Evolutionary conservation across 495 filamentous ascomycete genomes (phyloP), one percentile per base, ranked within the genome.

Genomic region (Hypomontagnella submonticulosa): DNA sequence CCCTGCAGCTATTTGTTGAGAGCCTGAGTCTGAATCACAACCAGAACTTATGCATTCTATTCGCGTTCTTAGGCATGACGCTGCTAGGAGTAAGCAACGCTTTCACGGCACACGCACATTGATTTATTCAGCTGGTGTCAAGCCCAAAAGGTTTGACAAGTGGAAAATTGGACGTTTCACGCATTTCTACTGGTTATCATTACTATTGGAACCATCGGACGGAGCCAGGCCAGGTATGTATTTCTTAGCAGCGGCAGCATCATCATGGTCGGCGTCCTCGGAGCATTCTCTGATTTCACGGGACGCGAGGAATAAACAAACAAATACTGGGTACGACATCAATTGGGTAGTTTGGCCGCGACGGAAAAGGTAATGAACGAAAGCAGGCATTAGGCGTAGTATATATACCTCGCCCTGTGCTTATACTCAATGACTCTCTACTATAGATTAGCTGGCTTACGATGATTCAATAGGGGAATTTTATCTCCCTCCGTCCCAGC

Each of bases 61-160:
- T 91, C 80, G 94, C 89, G 10, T 93, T 98, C 73, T 76, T 89
- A 16, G 95, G 95, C 5, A 99, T 99, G 93, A 88, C 85, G 0
- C 75, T 99, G 48, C 80, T 99, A 80, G 96, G 93, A 0, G 52
- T 92, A 16, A 96, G 92, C 75, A 91, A 88, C 77, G 96, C 93
- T 11, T 80, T 99, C 68, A 93, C 90, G 7, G 86, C 89, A 32
- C 64, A 73, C 32, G 65, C 47, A 7, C 71, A 73, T 38, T 73
- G 34, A 61, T 36, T 19, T 6, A n/a, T n/a, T n/a, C n/a, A n/a
- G n/a, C n/a, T n/a, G n/a, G n/a, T n/a, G n/a, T n/a, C n/a, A n/a
- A n/a, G n/a, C n/a, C n/a, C n/a, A n/a, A n/a, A n/a, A n/a, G n/a
- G n/a, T n/a, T n/a, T n/a, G n/a, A n/a, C n/a, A n/a, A n/a, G n/a